Base-by-base conservation (phyloP, 2,329 filamentous ascomycete species). In the Seiridium cupressi region DNA sequence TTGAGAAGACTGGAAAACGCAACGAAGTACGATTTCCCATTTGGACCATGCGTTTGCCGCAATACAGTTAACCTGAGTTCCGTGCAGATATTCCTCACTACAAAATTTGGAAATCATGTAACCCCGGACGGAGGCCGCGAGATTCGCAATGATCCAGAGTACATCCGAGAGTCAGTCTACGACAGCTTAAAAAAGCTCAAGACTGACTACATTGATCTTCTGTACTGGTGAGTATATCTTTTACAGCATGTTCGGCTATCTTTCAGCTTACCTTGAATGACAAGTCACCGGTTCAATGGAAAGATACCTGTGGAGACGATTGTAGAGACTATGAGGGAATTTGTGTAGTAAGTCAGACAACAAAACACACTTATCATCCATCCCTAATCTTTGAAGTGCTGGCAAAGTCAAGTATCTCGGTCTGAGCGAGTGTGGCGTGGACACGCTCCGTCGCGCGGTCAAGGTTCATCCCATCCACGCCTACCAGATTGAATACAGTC, bases 371-470 rank as follows among this genome's bases (percentile, higher is more conserved):
- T 42, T 42, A 26, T 26, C 18, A 26, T 26, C 18, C 18, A 26
- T 26, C 18, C 18, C 18, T 26, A 26, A 26, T 26, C 18, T 26
- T 26, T 26, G 18, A 42, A 66, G 70, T 3, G 78, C 82, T 63
- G 84, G 84, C 60, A 86, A 86, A 68, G 82, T 87, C 68, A 81
- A 79, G 60, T 74, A 85, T 68, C 71, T 88, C 5, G 85, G 85
- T 10, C 68, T 88, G 4, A 83, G 76, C 2, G 84, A 86, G 64
- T 73, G 79, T 61, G 78, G 77, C 5, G 77, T 81, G 2, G 69
- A 72, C 1, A 81, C 82, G 0, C 73, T 87, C 44, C 79, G 81
- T 9, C 79, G 83, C 4, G 84, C 81, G 8, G 70, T 73, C 65
- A 77, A 78, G 48, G 70, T 86, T n/a, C 75, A 76, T 57, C 81